These are phyloP conservation scores for Spergularia bocconei DNA, from an alignment of 148 eudicot species.

Conservation along the genomic window DNA sequence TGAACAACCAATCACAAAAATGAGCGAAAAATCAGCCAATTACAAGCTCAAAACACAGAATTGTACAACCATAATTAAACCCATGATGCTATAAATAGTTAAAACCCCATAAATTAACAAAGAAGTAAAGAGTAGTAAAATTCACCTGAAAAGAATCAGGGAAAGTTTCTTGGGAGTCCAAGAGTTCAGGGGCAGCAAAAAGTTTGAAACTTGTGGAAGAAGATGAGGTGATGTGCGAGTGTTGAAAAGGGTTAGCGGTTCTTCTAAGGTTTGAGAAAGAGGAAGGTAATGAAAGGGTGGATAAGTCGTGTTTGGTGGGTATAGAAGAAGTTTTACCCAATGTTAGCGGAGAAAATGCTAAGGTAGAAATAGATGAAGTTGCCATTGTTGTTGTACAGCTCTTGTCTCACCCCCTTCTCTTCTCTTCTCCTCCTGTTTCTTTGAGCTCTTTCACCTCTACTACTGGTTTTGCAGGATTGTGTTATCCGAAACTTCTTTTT, in stretches of 20 bases:
- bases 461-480: conserved; percentile 11
- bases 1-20: neutral
- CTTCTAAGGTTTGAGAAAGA: conserved; percentile 17
- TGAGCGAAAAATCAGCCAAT: neutral
- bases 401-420: conserved; percentile 8
- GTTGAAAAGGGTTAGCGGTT: conserved; percentile 24
- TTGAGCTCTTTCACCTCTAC: neutral
- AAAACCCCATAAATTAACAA: neutral
- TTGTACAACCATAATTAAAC: neutral
- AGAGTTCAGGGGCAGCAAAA: conserved; percentile 45
- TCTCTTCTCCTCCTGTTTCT: neutral
- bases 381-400: conserved; percentile 36
- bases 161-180: conserved; percentile 29
- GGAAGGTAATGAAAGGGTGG: conserved; percentile 22
- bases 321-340: conserved; percentile 28
- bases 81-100: too few relatives aligned
- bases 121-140: neutral
- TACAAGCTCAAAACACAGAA: neutral
- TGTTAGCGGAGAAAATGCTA: conserved; percentile 30
- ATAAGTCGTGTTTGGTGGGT: conserved; percentile 24
- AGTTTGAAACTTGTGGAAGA: conserved; percentile 16
- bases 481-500: conserved; percentile 19
- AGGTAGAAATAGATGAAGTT: conserved; percentile 32
- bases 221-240: neutral
- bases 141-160: conserved; percentile 23